Percentiles rank a stretch among this genome's conserved stretches.
Conservation (phyloP, 2,329 filamentous ascomycete genomes). For the Sclerotinia spermophila region DNA sequence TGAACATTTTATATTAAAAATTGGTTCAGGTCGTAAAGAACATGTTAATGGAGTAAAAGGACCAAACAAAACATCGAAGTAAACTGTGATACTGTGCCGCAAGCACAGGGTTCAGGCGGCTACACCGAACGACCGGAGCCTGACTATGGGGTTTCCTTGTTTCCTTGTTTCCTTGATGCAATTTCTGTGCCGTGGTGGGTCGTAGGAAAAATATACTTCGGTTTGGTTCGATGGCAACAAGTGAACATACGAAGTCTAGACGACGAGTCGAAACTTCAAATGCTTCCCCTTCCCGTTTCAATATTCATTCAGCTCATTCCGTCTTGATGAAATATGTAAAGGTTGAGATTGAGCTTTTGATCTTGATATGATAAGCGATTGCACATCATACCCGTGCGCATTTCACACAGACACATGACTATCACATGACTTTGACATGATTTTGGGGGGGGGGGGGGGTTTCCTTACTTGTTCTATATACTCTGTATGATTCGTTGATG, state of each 20-base stretch:
- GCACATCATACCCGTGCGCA: neutral
- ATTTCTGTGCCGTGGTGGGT: slow-evolving; percentile 2
- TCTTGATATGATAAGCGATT: neutral
- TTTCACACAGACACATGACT: neutral
- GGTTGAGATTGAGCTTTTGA: neutral
- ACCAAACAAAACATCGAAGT: neutral
- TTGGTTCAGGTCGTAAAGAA: neutral
- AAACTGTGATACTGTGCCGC: neutral
- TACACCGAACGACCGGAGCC: neutral
- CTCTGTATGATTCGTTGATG: neutral
- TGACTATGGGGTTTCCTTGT: neutral
- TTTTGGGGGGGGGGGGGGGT: too few species aligned
- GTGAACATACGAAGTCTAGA: neutral
- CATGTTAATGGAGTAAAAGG: neutral
- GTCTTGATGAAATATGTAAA: neutral
- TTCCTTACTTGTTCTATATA: neutral
- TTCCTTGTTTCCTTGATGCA: neutral
- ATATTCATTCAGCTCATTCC: neutral
- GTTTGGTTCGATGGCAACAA: neutral
- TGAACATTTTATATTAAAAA: neutral
- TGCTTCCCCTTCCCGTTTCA: neutral
- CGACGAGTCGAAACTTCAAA: too few species aligned
- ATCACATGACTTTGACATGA: neutral
- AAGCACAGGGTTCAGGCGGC: neutral
- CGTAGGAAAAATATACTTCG: neutral